Percentiles rank a stretch among this genome's conserved stretches.
Conservation (phyloP, 257 asterid genomes). For the Catharanthus roseus region DNA sequence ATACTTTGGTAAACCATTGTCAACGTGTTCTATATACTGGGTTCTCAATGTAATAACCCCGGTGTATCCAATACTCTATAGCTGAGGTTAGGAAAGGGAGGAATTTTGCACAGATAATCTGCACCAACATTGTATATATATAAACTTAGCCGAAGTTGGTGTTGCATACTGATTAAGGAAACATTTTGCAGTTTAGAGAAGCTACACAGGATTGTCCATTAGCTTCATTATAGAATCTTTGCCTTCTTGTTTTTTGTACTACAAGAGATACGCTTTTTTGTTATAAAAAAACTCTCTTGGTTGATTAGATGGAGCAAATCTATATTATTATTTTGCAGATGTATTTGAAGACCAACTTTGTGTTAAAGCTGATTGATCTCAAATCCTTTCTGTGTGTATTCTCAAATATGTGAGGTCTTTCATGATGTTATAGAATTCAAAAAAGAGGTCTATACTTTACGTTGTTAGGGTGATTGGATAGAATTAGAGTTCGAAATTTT, state of each 20-base stretch:
- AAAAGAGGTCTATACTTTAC: no score
- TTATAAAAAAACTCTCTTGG: no score
- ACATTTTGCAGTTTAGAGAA: background rate
- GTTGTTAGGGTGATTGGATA: no score
- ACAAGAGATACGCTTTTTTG: background rate
- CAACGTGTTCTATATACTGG: background rate
- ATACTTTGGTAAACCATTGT: constrained; percentile 11
- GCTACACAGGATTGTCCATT: background rate
- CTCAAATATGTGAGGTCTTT: background rate
- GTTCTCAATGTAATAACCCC: background rate
- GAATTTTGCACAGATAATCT: background rate
- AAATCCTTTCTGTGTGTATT: no score
- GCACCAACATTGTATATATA: background rate
- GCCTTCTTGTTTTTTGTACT: background rate
- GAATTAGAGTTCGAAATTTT: no score
- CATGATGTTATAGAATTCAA: background rate
- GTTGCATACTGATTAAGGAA: background rate
- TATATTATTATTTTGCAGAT: background rate
- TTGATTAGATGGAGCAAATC: background rate
- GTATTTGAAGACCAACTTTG: background rate
- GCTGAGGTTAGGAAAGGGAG: background rate
- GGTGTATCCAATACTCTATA: background rate
- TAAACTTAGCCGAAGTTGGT: background rate
- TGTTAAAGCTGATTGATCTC: background rate
- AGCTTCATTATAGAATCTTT: background rate